A percentile compares a stretch with the other conserved stretches of the same genome.
Evolutionary conservation across 805 yeast genomes (phyloP).

Genomic region (Osmozyma mogii): DNA sequence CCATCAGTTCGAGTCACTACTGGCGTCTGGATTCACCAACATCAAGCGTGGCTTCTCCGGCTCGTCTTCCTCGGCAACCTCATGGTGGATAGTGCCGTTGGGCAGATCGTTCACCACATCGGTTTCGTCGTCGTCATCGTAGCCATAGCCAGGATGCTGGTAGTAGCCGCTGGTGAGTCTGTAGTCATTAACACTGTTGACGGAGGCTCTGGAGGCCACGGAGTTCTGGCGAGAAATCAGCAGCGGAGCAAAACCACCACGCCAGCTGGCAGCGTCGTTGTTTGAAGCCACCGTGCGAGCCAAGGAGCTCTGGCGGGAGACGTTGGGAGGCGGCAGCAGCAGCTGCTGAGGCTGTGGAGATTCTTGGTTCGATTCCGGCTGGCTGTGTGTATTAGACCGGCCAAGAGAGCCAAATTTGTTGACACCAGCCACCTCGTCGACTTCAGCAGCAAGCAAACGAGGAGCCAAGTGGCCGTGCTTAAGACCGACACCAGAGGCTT

Average conservation of each 20-base stretch:
- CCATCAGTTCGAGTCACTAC: conserved; percentile 32
- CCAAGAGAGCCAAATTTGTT: conserved; percentile 10
- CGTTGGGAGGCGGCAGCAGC: too few species aligned
- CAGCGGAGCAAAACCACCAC: conserved; percentile 9
- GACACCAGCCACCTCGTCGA: conserved; percentile 40
- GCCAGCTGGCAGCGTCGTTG: conserved; percentile 5
- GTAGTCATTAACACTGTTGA: conserved; percentile 22
- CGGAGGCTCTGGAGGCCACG: conserved; percentile 17
- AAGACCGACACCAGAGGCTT: conserved; percentile 42
- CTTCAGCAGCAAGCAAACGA: conserved; percentile 65
- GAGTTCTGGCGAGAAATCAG: conserved; percentile 29
- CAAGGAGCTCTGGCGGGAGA: too few species aligned
- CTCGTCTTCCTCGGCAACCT: conserved; percentile 22
- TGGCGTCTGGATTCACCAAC: conserved; percentile 50
- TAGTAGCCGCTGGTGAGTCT: conserved; percentile 25
- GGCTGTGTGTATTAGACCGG: conserved; percentile 6
- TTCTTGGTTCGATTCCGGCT: too few species aligned
- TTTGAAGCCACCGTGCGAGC: not conserved
- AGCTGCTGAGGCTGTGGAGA: too few species aligned
- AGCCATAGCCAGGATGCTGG: conserved; percentile 33
- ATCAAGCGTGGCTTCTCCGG: conserved; percentile 34
- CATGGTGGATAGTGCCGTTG: conserved; percentile 7
- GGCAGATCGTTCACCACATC: conserved; percentile 7
- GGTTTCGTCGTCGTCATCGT: conserved; percentile 17
- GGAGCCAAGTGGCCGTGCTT: conserved; percentile 59